Evolutionary conservation across 495 filamentous ascomycete species (phyloP), one percentile per base, ranked within the genome.

Genomic region (Aspergillus kassunensis): DNA sequence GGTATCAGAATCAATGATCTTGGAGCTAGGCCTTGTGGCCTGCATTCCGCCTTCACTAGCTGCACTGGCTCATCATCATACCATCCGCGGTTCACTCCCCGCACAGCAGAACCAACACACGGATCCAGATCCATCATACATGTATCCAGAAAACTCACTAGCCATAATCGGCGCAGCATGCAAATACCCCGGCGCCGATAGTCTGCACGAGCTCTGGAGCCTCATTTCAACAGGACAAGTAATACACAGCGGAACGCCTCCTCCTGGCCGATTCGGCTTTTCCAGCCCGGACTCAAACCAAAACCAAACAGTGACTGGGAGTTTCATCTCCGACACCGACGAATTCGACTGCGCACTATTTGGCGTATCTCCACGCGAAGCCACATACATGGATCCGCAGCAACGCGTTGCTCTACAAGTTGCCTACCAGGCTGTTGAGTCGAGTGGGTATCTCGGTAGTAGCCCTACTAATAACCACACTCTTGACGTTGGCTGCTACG

Each of bases 301-400:
- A 20, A 44, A 51, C n/a, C 4, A n/a, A 43, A 42, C 0, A 23
- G 20, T 24, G 46, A 46, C 16, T 59, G 44, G 33, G 58, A 69
- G 1, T 64, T 69, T 48, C 69, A 61, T 53, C 31, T 70, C 2
- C 31, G 57, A 36, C 47, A 56, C 34, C 29, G 66, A 66, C 40
- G 41, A 51, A 1, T 78, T 76, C 33, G 78, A 82, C 45, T 63
- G 70, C 43, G 21, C 44, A 0, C 77, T 80, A 57, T 82, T 78
- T 55, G 58, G 51, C 16, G 70, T 60, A 31, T 69, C 57, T 12
- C 49, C 60, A 0, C 64, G 69, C 9, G 78, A 81, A 55, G 71
- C 70, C 5, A 51, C 52, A 6, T 63, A 61, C 12, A 74, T 73
- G 68, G 78, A 79, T 34, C 79, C 76, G 0, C 73, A 76, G 39